A percentile compares a stretch with the other conserved stretches of the same genome.
Evolutionary conservation across 2,329 filamentous ascomycete genomes (phyloP).

Genomic region (Xylariaceae sp.): DNA sequence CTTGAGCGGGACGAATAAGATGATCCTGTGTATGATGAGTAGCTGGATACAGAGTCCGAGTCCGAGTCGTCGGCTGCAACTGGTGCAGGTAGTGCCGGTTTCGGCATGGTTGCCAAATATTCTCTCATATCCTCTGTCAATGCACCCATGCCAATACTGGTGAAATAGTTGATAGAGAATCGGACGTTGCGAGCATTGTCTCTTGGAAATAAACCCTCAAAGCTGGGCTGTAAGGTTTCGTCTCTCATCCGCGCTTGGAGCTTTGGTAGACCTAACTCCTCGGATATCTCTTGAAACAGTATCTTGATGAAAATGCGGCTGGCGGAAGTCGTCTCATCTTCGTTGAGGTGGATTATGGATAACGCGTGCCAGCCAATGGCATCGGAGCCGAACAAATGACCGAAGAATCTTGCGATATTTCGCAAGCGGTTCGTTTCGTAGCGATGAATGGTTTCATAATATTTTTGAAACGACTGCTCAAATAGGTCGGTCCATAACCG

Average conservation of each 20-base stretch:
- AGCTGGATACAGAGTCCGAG: conserved; percentile 71
- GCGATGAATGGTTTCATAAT: conserved; percentile 96
- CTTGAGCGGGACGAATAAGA: conserved; percentile 53
- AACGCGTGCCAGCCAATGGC: conserved; percentile 91
- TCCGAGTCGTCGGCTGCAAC: conserved; percentile 56
- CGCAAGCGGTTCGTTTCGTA: conserved; percentile 93
- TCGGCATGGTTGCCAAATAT: conserved; percentile 82
- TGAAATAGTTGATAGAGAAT: conserved; percentile 99
- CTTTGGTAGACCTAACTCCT: conserved; percentile 79
- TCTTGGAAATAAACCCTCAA: conserved; percentile 83
- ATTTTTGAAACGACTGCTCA: conserved; percentile 82
- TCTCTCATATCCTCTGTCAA: conserved; percentile 95
- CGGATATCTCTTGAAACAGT: conserved; percentile 84
- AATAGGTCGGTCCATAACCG: conserved; percentile 92
- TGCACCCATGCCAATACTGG: conserved; percentile 91
- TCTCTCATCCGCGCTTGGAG: conserved; percentile 74
- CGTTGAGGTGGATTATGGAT: conserved; percentile 80
- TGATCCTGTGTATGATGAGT: conserved; percentile 67
- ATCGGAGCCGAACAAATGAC: conserved; percentile 82
- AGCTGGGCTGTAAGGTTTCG: conserved; percentile 70
- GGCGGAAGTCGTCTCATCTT: conserved; percentile 94
- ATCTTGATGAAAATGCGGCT: conserved; percentile 99
- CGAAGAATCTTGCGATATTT: conserved; percentile 94
- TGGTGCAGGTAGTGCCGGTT: conserved; percentile 70
- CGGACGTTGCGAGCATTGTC: conserved; percentile 87